Evolutionary conservation across 1,284 basidiomycete species (phyloP).

Genomic region (Paramarasmius palmivorus): DNA sequence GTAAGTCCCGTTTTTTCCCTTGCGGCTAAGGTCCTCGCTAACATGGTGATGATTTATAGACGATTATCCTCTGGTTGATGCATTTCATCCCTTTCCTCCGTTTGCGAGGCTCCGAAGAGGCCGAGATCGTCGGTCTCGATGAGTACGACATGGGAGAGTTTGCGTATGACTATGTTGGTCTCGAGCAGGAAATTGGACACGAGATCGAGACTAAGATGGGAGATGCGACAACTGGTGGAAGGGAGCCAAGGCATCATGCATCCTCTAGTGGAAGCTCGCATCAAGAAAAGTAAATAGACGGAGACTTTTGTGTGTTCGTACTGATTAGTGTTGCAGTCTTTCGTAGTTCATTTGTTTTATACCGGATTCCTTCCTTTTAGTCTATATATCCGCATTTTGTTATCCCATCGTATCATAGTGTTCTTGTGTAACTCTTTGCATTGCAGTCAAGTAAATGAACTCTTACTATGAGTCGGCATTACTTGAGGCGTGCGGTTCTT

Average conservation of each 20-base stretch:
- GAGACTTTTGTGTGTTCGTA: too few species aligned
- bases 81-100: conserved; percentile 79
- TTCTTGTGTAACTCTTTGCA: too few species aligned
- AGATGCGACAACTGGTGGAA: conserved; percentile 10
- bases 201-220: conserved; percentile 15
- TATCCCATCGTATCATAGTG: too few species aligned
- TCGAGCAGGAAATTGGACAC: conserved; percentile 19
- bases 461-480: too few species aligned
- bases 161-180: conserved; percentile 40
- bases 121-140: conserved; percentile 82
- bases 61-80: conserved; percentile 77
- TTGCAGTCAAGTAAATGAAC: too few species aligned
- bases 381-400: too few species aligned
- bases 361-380: too few species aligned
- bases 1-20: conserved; percentile 7
- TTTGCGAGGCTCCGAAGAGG: conserved; percentile 70
- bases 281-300: too few species aligned
- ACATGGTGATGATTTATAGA: conserved; percentile 29
- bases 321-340: too few species aligned
- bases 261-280: conserved; percentile 19
- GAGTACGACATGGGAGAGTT: conserved; percentile 83
- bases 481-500: too few species aligned
- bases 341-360: too few species aligned
- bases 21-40: background rate
- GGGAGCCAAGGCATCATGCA: conserved; percentile 14